phyloP scores from a whole-genome alignment of 371 early-diverging fungal genomes.

The Syncephalis plumigaleata region DNA sequence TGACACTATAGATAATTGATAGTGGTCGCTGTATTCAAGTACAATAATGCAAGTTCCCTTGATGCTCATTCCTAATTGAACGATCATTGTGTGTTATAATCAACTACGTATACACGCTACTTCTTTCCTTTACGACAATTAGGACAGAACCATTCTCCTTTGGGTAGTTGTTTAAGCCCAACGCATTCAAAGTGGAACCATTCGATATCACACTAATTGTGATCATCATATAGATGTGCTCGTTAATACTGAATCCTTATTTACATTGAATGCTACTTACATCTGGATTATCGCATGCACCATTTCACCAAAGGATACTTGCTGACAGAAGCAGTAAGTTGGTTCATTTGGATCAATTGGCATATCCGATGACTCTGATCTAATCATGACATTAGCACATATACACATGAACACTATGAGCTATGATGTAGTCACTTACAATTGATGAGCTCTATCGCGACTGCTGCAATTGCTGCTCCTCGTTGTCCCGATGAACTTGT shows the following conservation, averaged over 20 bases:
- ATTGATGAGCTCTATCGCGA: neutral
- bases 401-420: neutral
- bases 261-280: slow-evolving; percentile 37
- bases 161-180: slow-evolving; percentile 63
- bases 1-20: too few relatives aligned
- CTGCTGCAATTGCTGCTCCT: neutral
- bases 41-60: too few relatives aligned
- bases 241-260: neutral
- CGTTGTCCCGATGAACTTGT: neutral
- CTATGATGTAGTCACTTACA: neutral
- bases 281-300: slow-evolving; percentile 83
- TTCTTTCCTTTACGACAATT: slow-evolving; percentile 35
- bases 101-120: slow-evolving; percentile 22
- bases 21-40: too few relatives aligned
- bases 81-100: too few relatives aligned
- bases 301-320: slow-evolving; percentile 95
- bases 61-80: too few relatives aligned
- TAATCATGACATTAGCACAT: neutral
- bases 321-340: slow-evolving; percentile 84
- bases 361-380: slow-evolving; percentile 29
- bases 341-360: slow-evolving; percentile 92
- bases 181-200: slow-evolving; percentile 96
- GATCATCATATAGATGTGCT: neutral
- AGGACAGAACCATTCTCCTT: slow-evolving; percentile 87
- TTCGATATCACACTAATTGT: slow-evolving; percentile 60